Base-by-base conservation (phyloP, 331 rosid genomes). In the Cydonia oblonga region DNA sequence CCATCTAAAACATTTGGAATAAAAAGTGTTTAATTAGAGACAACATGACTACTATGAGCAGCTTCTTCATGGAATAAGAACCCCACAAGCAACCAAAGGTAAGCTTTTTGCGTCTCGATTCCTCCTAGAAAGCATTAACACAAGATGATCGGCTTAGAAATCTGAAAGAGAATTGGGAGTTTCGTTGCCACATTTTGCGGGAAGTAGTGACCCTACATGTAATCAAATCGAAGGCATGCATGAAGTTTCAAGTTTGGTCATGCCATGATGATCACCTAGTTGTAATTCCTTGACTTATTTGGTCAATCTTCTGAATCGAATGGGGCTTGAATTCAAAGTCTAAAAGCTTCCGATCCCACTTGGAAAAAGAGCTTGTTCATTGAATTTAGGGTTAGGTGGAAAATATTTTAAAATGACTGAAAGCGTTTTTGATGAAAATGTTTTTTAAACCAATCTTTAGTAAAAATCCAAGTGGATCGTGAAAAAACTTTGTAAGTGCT, bases 271-370 rank as follows among this genome's bases (percentile, higher is more conserved):
- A 70, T 69, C 69, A 54, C 26, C 60, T 24, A 7, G 75, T 54
- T 62, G 71, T 73, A 62, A 76, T 79, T 73, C 74, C 78, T 73
- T 81, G 69, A 58, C 75, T 73, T 66, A 28, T 44, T 10, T 59
- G 59, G 76, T 72, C 76, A 51, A 71, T 73, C 79, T 62, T 29
- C 54, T 59, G 42, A 68, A 57, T 70, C 40, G 28, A 64, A 49
- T 9, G 85, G 33, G 9, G 38, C 20, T 76, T 79, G 74, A 71
- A 84, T 84, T 80, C 81, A 52, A 84, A 80, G 86, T 84, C 81
- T 75, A 54, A 71, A 78, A 69, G 77, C 62, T 57, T 78, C 75
- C 53, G 40, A 83, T 77, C 80, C 76, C 84, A 78, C 88, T 74
- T 76, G 38, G 29, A 71, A 61, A 33, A 23, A 40, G 57, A 42